Conservation (phyloP, 768 basidiomycete genomes). For the Mycena rosella region DNA sequence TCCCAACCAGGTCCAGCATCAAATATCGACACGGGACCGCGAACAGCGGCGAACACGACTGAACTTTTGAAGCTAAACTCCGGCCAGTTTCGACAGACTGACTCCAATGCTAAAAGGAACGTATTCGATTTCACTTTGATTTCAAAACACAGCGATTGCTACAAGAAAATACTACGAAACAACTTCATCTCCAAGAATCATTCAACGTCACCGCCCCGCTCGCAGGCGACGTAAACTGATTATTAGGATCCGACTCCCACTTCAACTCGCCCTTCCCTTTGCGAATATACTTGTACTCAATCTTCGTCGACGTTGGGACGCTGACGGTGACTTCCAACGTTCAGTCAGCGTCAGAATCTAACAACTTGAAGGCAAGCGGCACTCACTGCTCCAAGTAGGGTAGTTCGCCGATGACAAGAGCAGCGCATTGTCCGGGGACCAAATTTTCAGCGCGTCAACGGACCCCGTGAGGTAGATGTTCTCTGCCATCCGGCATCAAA, state of each 20-base stretch:
- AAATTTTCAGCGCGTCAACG: slow-evolving; percentile 65
- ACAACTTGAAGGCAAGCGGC: neutral
- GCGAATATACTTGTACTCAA: slow-evolving; percentile 82
- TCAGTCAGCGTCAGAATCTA: neutral
- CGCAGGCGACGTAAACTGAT: slow-evolving; percentile 61
- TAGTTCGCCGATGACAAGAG: slow-evolving; percentile 68
- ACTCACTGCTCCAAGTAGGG: slow-evolving; percentile 78
- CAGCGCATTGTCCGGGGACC: slow-evolving; percentile 71
- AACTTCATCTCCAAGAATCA: slow-evolving; percentile 17
- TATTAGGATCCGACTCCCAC: slow-evolving; percentile 81
- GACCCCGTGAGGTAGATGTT: slow-evolving; percentile 78
- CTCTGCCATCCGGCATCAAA: slow-evolving; percentile 54
- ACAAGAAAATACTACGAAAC: neutral
- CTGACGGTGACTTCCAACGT: slow-evolving; percentile 66
- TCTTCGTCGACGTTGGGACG: slow-evolving; percentile 62
- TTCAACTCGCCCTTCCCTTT: slow-evolving; percentile 64
- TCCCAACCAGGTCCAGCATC: too few relatives aligned
- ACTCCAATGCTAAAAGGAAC: neutral
- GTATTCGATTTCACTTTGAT: too few relatives aligned
- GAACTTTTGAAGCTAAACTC: too few relatives aligned
- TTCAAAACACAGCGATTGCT: neutral
- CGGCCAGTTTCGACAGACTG: too few relatives aligned
- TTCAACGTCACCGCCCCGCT: slow-evolving; percentile 43
- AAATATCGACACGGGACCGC: too few relatives aligned
- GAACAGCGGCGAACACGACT: too few relatives aligned